A percentile compares a stretch with the other conserved stretches of the same genome.
Evolutionary conservation across 2,329 filamentous ascomycete genomes (phyloP).

Genomic region (Nemania sp.): DNA sequence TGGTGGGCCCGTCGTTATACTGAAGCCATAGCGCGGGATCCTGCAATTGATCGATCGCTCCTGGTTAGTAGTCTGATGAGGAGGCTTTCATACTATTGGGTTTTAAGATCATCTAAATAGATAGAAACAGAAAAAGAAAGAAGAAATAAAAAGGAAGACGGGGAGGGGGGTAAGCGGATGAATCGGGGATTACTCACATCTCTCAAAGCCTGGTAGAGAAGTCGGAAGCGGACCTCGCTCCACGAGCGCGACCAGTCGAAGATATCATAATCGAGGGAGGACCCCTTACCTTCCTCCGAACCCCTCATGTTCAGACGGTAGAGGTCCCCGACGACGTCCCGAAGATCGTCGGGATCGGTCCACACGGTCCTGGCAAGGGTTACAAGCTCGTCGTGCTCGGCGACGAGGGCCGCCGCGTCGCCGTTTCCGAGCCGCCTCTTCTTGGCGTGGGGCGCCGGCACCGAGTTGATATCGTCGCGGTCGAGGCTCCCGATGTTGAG

Average conservation of each 20-base stretch:
- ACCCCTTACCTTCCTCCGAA: not conserved
- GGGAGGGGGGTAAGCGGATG: too few relatives aligned
- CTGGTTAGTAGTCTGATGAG: too few relatives aligned
- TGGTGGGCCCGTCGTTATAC: not conserved
- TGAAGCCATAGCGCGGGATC: not conserved
- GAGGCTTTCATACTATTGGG: too few relatives aligned
- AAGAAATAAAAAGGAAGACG: too few relatives aligned
- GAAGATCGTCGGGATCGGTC: not conserved
- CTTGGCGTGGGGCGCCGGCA: not conserved
- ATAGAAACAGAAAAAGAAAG: too few relatives aligned
- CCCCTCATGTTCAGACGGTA: not conserved
- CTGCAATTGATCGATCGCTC: too few relatives aligned
- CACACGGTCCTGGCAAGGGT: conserved; percentile 3
- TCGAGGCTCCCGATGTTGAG: not conserved
- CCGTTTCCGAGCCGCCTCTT: conserved; percentile 3
- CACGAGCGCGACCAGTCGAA: conserved; percentile 3
- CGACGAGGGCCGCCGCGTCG: not conserved
- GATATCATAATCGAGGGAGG: not conserved
- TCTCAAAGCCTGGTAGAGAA: conserved; percentile 10
- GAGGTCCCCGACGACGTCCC: not conserved
- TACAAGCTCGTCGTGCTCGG: conserved; percentile 4
- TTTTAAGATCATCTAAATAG: too few relatives aligned
- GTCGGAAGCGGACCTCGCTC: conserved; percentile 14
- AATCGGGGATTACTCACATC: too few relatives aligned
- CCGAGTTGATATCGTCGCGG: conserved; percentile 3